A percentile compares a stretch with the other conserved stretches of the same genome.
Evolutionary conservation across 164 flowering plant genomes (phyloP).

Genomic region (Aristolochia contorta): DNA sequence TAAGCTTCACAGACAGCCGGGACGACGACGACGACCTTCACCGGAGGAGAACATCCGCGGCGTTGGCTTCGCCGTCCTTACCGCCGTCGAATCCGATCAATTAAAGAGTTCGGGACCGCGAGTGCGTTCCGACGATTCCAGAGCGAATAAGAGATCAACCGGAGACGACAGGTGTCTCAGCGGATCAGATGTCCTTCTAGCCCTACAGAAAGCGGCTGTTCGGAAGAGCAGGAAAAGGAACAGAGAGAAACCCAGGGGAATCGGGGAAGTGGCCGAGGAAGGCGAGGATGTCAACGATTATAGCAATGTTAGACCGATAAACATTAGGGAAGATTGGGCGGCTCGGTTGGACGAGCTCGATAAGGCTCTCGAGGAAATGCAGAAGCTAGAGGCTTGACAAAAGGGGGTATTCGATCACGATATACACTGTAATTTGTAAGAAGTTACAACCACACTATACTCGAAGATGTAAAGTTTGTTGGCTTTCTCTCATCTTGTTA

Average conservation of each 20-base stretch:
- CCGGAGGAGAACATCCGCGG: neutral
- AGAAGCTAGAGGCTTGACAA: neutral
- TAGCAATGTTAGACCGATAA: conserved; percentile 2
- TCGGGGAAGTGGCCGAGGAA: neutral
- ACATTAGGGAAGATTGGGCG: conserved; percentile 8
- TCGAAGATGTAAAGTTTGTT: no score
- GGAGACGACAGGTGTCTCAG: conserved; percentile 4
- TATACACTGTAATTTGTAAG: neutral
- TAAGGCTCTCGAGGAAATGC: conserved; percentile 5
- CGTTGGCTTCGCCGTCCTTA: conserved; percentile 5
- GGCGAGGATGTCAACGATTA: conserved; percentile 1
- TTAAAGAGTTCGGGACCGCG: neutral
- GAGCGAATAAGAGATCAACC: neutral
- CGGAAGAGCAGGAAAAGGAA: neutral
- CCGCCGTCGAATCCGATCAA: neutral
- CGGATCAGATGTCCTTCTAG: conserved; percentile 10
- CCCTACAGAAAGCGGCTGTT: conserved; percentile 10
- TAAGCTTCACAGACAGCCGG: neutral
- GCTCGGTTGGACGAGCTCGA: conserved; percentile 12
- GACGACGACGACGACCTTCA: neutral
- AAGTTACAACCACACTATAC: no score
- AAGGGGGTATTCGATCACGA: neutral
- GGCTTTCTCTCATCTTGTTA: no score
- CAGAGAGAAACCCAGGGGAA: neutral
- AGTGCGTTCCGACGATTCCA: neutral